Evolutionary conservation across 805 yeast genomes (phyloP).

Genomic region (Wickerhamiella kazuoi): DNA sequence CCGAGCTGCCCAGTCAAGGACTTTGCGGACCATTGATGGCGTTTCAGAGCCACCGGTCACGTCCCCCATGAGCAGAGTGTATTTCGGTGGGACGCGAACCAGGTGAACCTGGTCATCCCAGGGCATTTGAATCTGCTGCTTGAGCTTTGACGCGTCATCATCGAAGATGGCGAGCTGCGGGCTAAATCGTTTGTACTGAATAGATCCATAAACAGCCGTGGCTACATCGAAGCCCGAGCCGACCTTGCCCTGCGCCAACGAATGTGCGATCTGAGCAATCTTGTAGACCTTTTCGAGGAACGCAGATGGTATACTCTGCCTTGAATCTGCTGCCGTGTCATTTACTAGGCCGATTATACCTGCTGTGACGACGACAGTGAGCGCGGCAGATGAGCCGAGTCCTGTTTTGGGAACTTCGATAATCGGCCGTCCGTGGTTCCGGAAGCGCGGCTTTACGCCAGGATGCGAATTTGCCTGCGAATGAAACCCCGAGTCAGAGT

Average conservation of each 20-base stretch:
- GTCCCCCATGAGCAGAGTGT: slow-evolving; percentile 79
- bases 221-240: slow-evolving; percentile 98
- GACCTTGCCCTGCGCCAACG: slow-evolving; percentile 83
- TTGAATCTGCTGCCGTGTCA: slow-evolving; percentile 5
- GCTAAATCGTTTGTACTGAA: slow-evolving; percentile 58
- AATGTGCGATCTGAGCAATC: slow-evolving; percentile 75
- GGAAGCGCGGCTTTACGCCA: slow-evolving; percentile 29
- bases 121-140: slow-evolving; percentile 15
- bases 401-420: slow-evolving; percentile 81
- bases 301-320: neutral
- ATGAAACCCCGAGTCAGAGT: slow-evolving; percentile 79
- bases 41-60: slow-evolving; percentile 86
- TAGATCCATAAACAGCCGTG: slow-evolving; percentile 83
- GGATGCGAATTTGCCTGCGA: slow-evolving; percentile 69
- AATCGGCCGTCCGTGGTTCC: slow-evolving; percentile 43
- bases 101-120: slow-evolving; percentile 47
- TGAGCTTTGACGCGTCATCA: slow-evolving; percentile 15
- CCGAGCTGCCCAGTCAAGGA: slow-evolving; percentile 46
- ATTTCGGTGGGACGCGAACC: slow-evolving; percentile 48
- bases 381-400: slow-evolving; percentile 87
- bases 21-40: slow-evolving; percentile 68
- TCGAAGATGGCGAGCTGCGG: slow-evolving; percentile 28
- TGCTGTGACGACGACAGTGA: slow-evolving; percentile 63
- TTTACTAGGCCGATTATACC: slow-evolving; percentile 39
- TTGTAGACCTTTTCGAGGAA: slow-evolving; percentile 43